phyloP scores from a whole-genome alignment of 306 rosid species.

The Trifolium pratense region DNA sequence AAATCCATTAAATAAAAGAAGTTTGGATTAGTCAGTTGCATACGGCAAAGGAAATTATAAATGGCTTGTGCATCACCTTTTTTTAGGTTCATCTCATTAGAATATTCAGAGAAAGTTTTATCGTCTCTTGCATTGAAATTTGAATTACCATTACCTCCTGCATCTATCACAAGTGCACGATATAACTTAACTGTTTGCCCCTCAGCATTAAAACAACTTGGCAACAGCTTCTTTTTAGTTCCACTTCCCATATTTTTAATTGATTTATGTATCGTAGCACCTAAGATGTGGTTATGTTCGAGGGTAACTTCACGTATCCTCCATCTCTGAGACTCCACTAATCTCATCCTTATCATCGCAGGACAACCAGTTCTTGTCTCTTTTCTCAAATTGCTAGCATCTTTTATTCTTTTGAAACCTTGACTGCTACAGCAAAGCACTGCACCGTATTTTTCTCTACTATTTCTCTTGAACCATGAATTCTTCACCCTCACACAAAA shows the following conservation, averaged over 20 bases:
- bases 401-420: slow-evolving; percentile 92
- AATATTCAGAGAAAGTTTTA: slow-evolving; percentile 44
- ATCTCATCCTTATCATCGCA: slow-evolving; percentile 93
- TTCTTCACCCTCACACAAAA: slow-evolving; percentile 94
- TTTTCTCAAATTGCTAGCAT: slow-evolving; percentile 80
- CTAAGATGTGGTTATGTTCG: slow-evolving; percentile 89
- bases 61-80: slow-evolving; percentile 90
- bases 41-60: slow-evolving; percentile 85
- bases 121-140: slow-evolving; percentile 52
- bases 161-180: slow-evolving; percentile 88
- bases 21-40: slow-evolving; percentile 89
- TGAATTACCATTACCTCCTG: slow-evolving; percentile 60
- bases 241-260: slow-evolving; percentile 69
- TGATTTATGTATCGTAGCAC: slow-evolving; percentile 65
- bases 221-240: slow-evolving; percentile 60
- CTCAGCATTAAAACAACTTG: slow-evolving; percentile 63
- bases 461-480: slow-evolving; percentile 95
- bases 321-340: slow-evolving; percentile 89
- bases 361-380: slow-evolving; percentile 99
- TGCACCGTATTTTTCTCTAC: slow-evolving; percentile 94
- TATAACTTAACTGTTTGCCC: slow-evolving; percentile 74
- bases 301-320: slow-evolving; percentile 80
- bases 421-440: slow-evolving; percentile 99
- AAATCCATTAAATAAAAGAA: slow-evolving; percentile 95
- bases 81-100: slow-evolving; percentile 68